Conservation (phyloP, 208 protist species). For the Polymyxa betae region DNA sequence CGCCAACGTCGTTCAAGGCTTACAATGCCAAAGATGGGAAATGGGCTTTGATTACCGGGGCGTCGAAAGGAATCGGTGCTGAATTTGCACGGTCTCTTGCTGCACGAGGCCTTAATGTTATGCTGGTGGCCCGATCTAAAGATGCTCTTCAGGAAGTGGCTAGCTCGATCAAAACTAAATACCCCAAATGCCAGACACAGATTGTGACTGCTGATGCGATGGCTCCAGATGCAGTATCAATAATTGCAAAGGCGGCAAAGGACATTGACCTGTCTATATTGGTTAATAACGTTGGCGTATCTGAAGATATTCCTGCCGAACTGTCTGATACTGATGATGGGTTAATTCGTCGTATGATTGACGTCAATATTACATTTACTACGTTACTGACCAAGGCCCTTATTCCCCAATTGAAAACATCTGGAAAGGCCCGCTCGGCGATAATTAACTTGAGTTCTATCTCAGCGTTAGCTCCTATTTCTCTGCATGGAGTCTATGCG, state of each 20-base stretch:
- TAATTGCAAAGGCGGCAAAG: neutral
- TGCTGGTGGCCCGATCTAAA: neutral
- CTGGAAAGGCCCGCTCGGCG: neutral
- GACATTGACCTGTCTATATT: conserved; percentile 12
- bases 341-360: neutral
- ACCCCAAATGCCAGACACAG: neutral
- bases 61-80: neutral
- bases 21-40: neutral
- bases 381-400: conserved; percentile 21
- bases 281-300: conserved; percentile 47
- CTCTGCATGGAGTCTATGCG: neutral
- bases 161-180: neutral
- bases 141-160: neutral
- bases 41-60: conserved; percentile 8
- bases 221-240: neutral
- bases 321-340: neutral
- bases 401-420: neutral
- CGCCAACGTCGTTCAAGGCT: neutral
- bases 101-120: neutral
- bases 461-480: neutral
- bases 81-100: conserved; percentile 3
- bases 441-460: conserved; percentile 38
- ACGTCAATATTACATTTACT: conserved; percentile 40
- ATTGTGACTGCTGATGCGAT: neutral
- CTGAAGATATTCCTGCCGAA: neutral